These are phyloP conservation scores for Aspergillus saccharolyticus DNA, from an alignment of 495 filamentous ascomycete species.

Conservation along the genomic window DNA sequence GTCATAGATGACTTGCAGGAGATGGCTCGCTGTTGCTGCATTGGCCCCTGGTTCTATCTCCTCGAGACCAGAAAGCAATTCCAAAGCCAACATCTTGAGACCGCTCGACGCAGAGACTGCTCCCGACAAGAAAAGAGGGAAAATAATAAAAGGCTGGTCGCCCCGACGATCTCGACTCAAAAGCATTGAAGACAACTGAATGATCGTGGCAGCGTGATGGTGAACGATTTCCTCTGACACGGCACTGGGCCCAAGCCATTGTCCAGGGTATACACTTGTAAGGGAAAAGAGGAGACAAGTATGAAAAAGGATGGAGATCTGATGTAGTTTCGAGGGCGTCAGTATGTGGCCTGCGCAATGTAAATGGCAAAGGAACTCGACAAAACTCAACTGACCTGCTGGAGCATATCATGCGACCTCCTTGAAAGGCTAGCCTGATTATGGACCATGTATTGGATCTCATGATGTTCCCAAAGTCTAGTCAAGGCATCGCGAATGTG, in stretches of 20 bases:
- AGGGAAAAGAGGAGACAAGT: slow-evolving; percentile 47
- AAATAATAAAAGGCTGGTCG: slow-evolving; percentile 46
- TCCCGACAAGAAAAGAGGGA: slow-evolving; percentile 55
- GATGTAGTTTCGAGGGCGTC: background rate
- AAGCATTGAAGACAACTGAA: slow-evolving; percentile 36
- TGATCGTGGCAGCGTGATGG: slow-evolving; percentile 39
- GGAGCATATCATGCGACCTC: slow-evolving; percentile 37
- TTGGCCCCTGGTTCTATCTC: slow-evolving; percentile 48
- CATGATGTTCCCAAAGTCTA: slow-evolving; percentile 37
- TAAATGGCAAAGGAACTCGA: background rate
- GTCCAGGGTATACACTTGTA: slow-evolving; percentile 46
- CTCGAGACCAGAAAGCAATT: slow-evolving; percentile 47
- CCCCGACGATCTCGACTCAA: slow-evolving; percentile 24
- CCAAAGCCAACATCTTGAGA: slow-evolving; percentile 46
- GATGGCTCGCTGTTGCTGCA: slow-evolving; percentile 39
- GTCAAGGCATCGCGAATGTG: slow-evolving; percentile 36
- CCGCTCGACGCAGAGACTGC: slow-evolving; percentile 35
- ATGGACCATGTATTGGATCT: slow-evolving; percentile 31
- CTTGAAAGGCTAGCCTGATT: slow-evolving; percentile 36
- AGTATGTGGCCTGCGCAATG: slow-evolving; percentile 2
- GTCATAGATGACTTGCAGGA: slow-evolving; percentile 49
- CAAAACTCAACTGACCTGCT: slow-evolving; percentile 37
- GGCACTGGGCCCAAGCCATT: slow-evolving; percentile 33
- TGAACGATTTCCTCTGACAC: slow-evolving; percentile 36
- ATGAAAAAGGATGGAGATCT: slow-evolving; percentile 46